Percentiles rank a stretch among this genome's conserved stretches.
Evolutionary conservation across 805 yeast species (phyloP).

Genomic region (Millerago galiae): DNA sequence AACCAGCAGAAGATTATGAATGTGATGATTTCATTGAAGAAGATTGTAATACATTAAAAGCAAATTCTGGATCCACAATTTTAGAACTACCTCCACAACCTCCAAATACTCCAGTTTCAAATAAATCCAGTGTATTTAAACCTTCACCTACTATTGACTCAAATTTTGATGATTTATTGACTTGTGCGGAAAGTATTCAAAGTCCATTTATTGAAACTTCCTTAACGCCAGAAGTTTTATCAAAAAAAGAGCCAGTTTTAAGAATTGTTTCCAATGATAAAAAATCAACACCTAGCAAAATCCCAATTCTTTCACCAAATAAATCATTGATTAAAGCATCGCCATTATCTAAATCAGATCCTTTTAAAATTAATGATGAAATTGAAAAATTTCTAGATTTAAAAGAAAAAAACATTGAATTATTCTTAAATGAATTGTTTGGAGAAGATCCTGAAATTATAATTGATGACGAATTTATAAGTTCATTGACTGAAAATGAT

Average conservation of each 20-base stretch:
- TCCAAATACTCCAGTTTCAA: no score
- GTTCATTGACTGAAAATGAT: conserved; percentile 2
- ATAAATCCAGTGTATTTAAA: no score
- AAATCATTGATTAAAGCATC: not conserved
- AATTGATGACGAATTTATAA: conserved; percentile 5
- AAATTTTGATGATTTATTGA: not conserved
- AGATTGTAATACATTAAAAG: no score
- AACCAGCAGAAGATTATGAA: no score
- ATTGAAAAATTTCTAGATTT: not conserved
- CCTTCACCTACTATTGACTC: not conserved
- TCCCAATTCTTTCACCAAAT: not conserved
- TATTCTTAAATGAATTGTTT: conserved; percentile 12
- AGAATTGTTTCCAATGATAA: conserved; percentile 5
- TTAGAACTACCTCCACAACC: no score
- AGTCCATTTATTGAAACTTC: not conserved
- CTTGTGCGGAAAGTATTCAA: not conserved
- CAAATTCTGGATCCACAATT: no score
- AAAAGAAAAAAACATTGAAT: conserved; percentile 7
- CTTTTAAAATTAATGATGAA: not conserved
- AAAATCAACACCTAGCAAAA: not conserved
- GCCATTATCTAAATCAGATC: not conserved
- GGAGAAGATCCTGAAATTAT: conserved; percentile 17
- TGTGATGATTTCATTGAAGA: no score
- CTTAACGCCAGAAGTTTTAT: not conserved
- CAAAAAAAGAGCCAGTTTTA: conserved; percentile 6